These are phyloP conservation scores for Capsicum chinense DNA, from an alignment of 257 asterid genomes.

Conservation along the genomic window DNA sequence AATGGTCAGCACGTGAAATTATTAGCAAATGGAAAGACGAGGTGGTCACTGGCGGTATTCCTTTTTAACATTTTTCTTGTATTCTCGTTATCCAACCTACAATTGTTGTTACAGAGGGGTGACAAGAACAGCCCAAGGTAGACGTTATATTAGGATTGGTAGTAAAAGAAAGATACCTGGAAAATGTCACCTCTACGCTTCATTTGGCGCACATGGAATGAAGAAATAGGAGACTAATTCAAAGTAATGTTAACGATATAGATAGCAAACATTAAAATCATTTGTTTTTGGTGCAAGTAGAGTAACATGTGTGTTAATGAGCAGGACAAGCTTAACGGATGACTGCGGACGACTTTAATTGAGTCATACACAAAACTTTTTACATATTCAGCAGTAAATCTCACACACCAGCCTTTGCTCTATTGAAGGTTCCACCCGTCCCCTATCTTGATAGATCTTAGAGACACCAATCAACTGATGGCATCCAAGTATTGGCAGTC, in stretches of 20 bases:
- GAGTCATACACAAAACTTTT: background rate
- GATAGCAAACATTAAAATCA: background rate
- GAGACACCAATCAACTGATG: background rate
- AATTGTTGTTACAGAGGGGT: background rate
- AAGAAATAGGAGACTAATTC: slow-evolving; percentile 1
- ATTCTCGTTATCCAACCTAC: background rate
- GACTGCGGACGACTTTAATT: background rate
- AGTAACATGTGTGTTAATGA: background rate
- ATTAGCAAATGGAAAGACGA: background rate
- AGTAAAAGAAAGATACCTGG: too few relatives aligned
- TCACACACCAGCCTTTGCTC: background rate
- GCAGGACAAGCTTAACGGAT: background rate
- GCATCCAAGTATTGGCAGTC: background rate
- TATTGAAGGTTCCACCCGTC: background rate
- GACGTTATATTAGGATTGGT: background rate
- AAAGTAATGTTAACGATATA: background rate
- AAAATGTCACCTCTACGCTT: too few relatives aligned
- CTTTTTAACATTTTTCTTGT: background rate
- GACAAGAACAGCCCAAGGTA: background rate
- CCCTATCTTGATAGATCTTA: background rate
- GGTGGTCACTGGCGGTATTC: background rate
- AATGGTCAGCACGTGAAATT: background rate
- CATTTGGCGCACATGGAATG: background rate
- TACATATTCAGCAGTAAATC: background rate
- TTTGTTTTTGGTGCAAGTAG: background rate